phyloP scores from a whole-genome alignment of 225 moss, liverwort and hornwort genomes.

The Sphagnum tenellum region DNA sequence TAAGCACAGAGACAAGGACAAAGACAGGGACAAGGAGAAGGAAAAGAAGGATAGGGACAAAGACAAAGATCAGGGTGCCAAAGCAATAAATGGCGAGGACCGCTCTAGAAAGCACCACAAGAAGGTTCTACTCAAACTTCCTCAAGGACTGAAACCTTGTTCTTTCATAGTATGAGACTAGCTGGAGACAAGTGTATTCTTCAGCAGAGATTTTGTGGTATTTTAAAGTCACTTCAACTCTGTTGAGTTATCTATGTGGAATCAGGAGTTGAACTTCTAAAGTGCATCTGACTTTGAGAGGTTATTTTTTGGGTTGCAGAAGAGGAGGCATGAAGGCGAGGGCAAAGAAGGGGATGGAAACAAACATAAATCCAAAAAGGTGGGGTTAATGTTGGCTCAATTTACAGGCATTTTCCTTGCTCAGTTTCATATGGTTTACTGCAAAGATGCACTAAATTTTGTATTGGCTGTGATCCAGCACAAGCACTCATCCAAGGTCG shows the following conservation, averaged over 20 bases:
- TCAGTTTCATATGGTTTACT: conserved; percentile 2
- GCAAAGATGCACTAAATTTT: conserved; percentile 10
- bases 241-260: no score
- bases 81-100: conserved; percentile 50
- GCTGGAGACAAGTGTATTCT: no score
- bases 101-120: conserved; percentile 37
- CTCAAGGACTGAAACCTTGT: no score
- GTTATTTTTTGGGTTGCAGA: conserved; percentile 22
- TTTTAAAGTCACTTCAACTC: no score
- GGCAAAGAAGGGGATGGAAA: conserved; percentile 68
- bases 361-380: conserved; percentile 74
- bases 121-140: conserved; percentile 20
- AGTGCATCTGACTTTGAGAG: no score
- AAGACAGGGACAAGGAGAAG: conserved; percentile 56
- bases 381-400: conserved; percentile 2
- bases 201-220: no score
- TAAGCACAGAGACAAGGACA: conserved; percentile 39
- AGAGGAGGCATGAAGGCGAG: conserved; percentile 66
- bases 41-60: conserved; percentile 45
- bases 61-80: conserved; percentile 51
- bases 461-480: conserved; percentile 36
- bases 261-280: no score
- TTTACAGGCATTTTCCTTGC: background rate
- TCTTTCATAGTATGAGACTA: no score
- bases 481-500: conserved; percentile 57